Evolutionary conservation across 768 basidiomycete genomes (phyloP).

Genomic region (Serendipita sp.): DNA sequence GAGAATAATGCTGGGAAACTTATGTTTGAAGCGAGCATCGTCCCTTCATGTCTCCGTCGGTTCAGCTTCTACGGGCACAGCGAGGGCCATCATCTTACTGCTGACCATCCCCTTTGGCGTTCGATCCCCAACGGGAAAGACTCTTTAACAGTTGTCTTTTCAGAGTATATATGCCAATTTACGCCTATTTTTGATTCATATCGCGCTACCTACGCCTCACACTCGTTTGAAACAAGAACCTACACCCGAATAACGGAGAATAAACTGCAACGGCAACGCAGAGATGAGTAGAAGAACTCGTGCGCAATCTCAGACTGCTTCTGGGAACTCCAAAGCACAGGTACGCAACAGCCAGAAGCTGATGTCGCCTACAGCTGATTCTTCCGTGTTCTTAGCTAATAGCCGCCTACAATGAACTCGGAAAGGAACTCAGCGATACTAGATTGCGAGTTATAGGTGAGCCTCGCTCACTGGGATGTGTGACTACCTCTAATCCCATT

Average conservation of each 20-base stretch:
- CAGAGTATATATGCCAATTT: neutral
- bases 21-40: neutral
- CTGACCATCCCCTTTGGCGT: too few species aligned
- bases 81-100: neutral
- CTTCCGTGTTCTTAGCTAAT: slow-evolving; percentile 47
- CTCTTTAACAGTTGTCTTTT: neutral
- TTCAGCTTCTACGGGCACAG: neutral
- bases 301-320: neutral
- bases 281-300: neutral
- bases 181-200: neutral
- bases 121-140: neutral
- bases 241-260: neutral
- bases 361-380: neutral
- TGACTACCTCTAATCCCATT: neutral
- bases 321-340: slow-evolving; percentile 2
- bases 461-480: slow-evolving; percentile 25
- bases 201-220: neutral
- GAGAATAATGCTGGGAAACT: neutral
- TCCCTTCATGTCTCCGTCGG: neutral
- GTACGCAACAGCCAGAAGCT: neutral
- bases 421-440: slow-evolving; percentile 82
- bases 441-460: slow-evolving; percentile 87
- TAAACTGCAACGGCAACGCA: neutral
- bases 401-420: slow-evolving; percentile 92
- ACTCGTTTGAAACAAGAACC: neutral